A percentile compares a stretch with the other conserved stretches of the same genome.
These are phyloP conservation scores for Melampsora americana DNA, from an alignment of 1,284 basidiomycete species.

Conservation along the genomic window DNA sequence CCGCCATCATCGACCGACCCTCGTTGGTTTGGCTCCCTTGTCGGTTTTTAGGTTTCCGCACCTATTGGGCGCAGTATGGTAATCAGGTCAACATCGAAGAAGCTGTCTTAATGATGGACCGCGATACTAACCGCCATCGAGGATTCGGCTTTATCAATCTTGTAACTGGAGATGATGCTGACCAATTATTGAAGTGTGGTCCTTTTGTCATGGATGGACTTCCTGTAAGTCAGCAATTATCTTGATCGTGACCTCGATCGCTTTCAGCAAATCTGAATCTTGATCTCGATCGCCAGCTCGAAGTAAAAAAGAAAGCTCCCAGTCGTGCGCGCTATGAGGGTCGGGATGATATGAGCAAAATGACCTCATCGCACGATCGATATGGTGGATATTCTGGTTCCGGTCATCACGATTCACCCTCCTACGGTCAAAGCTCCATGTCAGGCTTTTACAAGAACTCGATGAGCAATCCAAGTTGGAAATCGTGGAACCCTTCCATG, in stretches of 20 bases:
- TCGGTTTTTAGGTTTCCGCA: slow-evolving; percentile 25
- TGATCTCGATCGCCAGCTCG: slow-evolving; percentile 63
- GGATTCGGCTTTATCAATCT: slow-evolving; percentile 98
- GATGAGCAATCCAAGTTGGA: slow-evolving; percentile 55
- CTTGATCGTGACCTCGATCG: neutral
- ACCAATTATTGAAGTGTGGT: slow-evolving; percentile 72
- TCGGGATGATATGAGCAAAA: slow-evolving; percentile 48
- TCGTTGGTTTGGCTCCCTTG: too few relatives aligned
- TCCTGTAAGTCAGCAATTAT: slow-evolving; percentile 61
- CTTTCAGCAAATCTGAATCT: neutral
- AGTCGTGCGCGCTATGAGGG: slow-evolving; percentile 64
- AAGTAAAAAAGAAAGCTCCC: slow-evolving; percentile 75
- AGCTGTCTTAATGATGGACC: slow-evolving; percentile 97
- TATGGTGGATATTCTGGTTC: slow-evolving; percentile 49
- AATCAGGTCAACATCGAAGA: slow-evolving; percentile 78
- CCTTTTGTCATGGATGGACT: slow-evolving; percentile 89
- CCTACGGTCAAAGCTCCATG: slow-evolving; percentile 54
- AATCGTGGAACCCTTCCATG: slow-evolving; percentile 70
- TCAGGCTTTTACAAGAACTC: slow-evolving; percentile 52
- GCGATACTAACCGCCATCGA: slow-evolving; percentile 89
- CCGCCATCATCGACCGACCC: too few relatives aligned
- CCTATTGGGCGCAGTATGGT: slow-evolving; percentile 39
- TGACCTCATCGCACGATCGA: slow-evolving; percentile 47
- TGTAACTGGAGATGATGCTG: slow-evolving; percentile 75
- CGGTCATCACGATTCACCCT: slow-evolving; percentile 54